A percentile compares a stretch with the other conserved stretches of the same genome.
These are phyloP conservation scores for Penicillium sp. DNA, from an alignment of 2,329 filamentous ascomycete genomes.

Conservation along the genomic window DNA sequence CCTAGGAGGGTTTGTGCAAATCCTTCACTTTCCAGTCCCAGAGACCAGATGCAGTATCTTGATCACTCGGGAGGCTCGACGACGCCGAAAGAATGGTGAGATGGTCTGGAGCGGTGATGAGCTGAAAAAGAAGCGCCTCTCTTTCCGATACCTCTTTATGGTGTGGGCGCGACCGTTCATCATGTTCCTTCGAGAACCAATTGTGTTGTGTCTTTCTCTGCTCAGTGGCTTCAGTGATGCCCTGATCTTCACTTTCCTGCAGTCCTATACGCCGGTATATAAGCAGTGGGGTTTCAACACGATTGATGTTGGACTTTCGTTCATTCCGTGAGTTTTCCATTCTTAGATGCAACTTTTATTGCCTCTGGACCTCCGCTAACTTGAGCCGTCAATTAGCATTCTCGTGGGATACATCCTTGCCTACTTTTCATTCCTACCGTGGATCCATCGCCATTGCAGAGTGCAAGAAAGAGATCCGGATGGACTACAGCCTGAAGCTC, in stretches of 20 bases:
- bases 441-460: conserved; percentile 53
- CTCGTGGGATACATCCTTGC: conserved; percentile 64
- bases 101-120: conserved; percentile 77
- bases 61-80: conserved; percentile 64
- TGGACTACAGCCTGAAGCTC: conserved; percentile 66
- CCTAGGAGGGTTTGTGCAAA: conserved; percentile 60
- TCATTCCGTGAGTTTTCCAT: conserved; percentile 55
- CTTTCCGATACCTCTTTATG: conserved; percentile 60
- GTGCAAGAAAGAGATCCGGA: conserved; percentile 49
- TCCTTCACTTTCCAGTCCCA: conserved; percentile 57
- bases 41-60: conserved; percentile 66
- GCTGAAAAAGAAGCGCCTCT: conserved; percentile 63
- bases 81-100: conserved; percentile 59
- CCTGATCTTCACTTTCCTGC: conserved; percentile 70
- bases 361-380: not conserved
- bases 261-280: conserved; percentile 66
- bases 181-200: conserved; percentile 70
- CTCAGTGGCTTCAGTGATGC: conserved; percentile 70
- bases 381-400: conserved; percentile 41
- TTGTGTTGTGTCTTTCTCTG: conserved; percentile 66
- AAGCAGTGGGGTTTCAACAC: conserved; percentile 64
- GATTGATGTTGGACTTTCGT: conserved; percentile 57
- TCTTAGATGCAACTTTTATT: not conserved
- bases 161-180: conserved; percentile 67
- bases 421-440: conserved; percentile 62